These are phyloP conservation scores for Penicillium waksmanii DNA, from an alignment of 495 filamentous ascomycete genomes.

Conservation along the genomic window DNA sequence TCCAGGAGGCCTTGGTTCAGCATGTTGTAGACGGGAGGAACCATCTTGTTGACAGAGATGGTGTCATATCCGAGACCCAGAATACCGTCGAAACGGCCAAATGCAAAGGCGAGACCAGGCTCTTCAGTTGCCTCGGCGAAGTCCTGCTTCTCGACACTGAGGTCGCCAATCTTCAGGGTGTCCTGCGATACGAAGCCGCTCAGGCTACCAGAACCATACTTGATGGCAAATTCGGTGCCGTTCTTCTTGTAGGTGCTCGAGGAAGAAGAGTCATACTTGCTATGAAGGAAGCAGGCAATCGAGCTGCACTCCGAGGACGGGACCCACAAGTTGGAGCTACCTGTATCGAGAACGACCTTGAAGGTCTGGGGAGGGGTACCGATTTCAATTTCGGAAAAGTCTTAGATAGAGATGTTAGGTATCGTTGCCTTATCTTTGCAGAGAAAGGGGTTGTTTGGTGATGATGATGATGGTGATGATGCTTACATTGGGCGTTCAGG, in stretches of 20 bases:
- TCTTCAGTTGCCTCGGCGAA: slow-evolving; percentile 96
- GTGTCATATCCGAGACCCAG: slow-evolving; percentile 92
- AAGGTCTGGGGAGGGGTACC: slow-evolving; percentile 92
- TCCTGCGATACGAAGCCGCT: slow-evolving; percentile 95
- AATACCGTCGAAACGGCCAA: slow-evolving; percentile 98
- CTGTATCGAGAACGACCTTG: slow-evolving; percentile 98
- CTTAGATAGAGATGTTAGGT: slow-evolving; percentile 49
- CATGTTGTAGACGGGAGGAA: slow-evolving; percentile 96
- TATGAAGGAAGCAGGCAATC: slow-evolving; percentile 97
- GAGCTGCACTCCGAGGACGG: slow-evolving; percentile 88
- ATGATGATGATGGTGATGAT: slow-evolving; percentile 4
- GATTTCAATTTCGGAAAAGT: slow-evolving; percentile 95
- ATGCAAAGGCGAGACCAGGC: slow-evolving; percentile 96
- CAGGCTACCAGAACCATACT: slow-evolving; percentile 93
- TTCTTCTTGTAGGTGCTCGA: slow-evolving; percentile 96
- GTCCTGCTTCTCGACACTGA: slow-evolving; percentile 82
- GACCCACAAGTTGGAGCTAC: slow-evolving; percentile 99
- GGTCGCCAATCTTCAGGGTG: slow-evolving; percentile 80
- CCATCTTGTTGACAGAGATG: slow-evolving; percentile 93
- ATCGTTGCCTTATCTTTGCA: slow-evolving; percentile 1
- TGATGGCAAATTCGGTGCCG: slow-evolving; percentile 88
- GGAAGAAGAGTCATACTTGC: slow-evolving; percentile 88
- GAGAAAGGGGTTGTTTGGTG: not conserved
- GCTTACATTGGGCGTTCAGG: slow-evolving; percentile 96
- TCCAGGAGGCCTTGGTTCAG: slow-evolving; percentile 86